Percentiles rank a stretch among this genome's conserved stretches.
These are phyloP conservation scores for Penicillium simplicissimum DNA, from an alignment of 495 filamentous ascomycete genomes.

Conservation along the genomic window DNA sequence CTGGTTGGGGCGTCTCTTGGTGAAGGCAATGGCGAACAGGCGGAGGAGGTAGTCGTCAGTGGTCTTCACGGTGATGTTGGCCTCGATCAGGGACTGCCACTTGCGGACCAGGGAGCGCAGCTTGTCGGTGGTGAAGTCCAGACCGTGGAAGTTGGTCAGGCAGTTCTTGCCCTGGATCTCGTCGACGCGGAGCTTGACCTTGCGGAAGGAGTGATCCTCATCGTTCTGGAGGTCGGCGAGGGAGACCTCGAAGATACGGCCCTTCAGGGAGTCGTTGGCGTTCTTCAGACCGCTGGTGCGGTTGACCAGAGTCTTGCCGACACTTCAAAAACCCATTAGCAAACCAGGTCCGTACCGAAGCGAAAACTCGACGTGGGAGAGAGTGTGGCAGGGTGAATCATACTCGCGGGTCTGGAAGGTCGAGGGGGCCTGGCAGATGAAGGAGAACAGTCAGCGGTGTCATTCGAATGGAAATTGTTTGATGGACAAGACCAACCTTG, in stretches of 20 bases:
- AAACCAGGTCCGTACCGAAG: conserved; percentile 2
- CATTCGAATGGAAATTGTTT: not conserved
- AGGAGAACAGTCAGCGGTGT: conserved; percentile 25
- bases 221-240: conserved; percentile 99
- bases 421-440: conserved; percentile 71
- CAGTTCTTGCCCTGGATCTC: conserved; percentile 99
- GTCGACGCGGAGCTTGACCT: conserved; percentile 97
- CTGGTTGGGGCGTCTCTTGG: conserved; percentile 97
- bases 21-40: conserved; percentile 98
- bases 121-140: conserved; percentile 99
- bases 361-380: not conserved
- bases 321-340: conserved; percentile 55
- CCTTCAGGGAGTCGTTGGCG: conserved; percentile 98
- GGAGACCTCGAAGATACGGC: conserved; percentile 97
- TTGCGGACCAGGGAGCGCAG: conserved; percentile 97
- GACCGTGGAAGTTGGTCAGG: conserved; percentile 99
- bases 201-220: conserved; percentile 98
- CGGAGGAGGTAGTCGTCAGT: conserved; percentile 99
- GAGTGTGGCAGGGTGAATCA: conserved; percentile 37
- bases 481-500: conserved; percentile 62
- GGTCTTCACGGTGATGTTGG: conserved; percentile 98
- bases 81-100: conserved; percentile 98
- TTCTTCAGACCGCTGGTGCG: conserved; percentile 99
- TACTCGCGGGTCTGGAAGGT: conserved; percentile 97
- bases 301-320: conserved; percentile 99